Base-by-base conservation (phyloP, 2,329 filamentous ascomycete species). In the Lasiodiplodia theobromae region DNA sequence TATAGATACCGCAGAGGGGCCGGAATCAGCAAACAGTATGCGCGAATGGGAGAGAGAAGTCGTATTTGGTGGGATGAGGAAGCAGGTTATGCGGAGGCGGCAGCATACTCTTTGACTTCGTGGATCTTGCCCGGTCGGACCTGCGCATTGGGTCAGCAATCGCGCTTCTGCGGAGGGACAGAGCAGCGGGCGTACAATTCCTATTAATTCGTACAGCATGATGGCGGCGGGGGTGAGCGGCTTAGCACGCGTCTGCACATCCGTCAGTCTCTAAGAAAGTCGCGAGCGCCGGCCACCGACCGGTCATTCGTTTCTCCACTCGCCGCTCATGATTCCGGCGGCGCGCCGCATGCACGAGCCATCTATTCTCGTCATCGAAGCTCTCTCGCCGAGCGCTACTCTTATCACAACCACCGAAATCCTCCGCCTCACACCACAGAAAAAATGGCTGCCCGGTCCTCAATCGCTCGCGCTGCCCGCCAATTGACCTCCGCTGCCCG, bases 181-280 rank as follows among this genome's bases (percentile, higher is more conserved):
- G n/a, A 18, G 14, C 8, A 63, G 16, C 8, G 62, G 12, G 84
- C 91, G 77, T 84, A 97, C 96, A 83, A 97, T 91, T 81, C 92
- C 96, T 82, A 99, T 96, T 77, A 98, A 86, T 85, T 99, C 96
- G 86, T 99, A 99, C 83, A 99, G 85, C 96, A 99, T 97, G 73
- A 68, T 77, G 72, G 67, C 52, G 38, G 60, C 67, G 57, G 66
- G 10, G 56, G 64, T 44, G 52, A 31, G 12, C 54, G 65, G 49
- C 28, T 16, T 4, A 37, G 25, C 63, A 47, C 28, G 38, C 34
- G 37, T 44, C n/a, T 44, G 18, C n/a, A 7, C 51, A 66, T 44
- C 40, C 34, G 25, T 44, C 37, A 60, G n/a, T 37, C 28, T 49
- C 52, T 49, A 34, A 66, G 64, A 66, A 62, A 64, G 54, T 49